A percentile compares a stretch with the other conserved stretches of the same genome.
These are phyloP conservation scores for Triadica sebifera DNA, from an alignment of 345 rosid genomes.

Conservation along the genomic window DNA sequence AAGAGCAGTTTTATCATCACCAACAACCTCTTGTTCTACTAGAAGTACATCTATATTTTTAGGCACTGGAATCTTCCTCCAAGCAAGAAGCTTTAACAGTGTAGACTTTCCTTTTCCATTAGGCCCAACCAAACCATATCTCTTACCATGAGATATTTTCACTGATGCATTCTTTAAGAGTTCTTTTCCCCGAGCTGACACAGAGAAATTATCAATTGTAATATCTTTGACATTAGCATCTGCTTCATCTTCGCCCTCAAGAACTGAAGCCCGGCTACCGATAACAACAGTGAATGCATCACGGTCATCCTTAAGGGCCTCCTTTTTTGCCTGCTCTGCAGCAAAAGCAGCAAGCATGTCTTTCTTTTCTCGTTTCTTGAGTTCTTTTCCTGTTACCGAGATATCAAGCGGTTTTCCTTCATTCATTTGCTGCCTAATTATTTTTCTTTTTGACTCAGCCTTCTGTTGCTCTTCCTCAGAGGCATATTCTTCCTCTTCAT, in stretches of 20 bases:
- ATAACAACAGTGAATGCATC: conserved; percentile 96
- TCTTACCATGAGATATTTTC: conserved; percentile 90
- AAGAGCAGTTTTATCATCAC: conserved; percentile 80
- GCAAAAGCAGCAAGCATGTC: conserved; percentile 56
- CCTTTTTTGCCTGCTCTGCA: conserved; percentile 57
- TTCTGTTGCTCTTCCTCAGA: conserved; percentile 51
- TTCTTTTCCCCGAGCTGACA: conserved; percentile 89
- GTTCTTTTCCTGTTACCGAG: conserved; percentile 63
- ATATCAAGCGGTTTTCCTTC: conserved; percentile 53
- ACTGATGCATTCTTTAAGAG: conserved; percentile 81
- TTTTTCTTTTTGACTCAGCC: conserved; percentile 26
- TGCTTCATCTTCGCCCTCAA: conserved; percentile 79
- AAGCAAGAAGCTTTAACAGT: conserved; percentile 83
- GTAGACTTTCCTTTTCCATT: conserved; percentile 99
- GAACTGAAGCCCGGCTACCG: conserved; percentile 79
- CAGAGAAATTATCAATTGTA: conserved; percentile 79
- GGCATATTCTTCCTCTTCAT: conserved; percentile 57
- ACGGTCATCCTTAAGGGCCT: conserved; percentile 85
- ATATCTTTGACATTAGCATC: conserved; percentile 94
- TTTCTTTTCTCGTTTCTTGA: conserved; percentile 80
- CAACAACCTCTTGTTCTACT: conserved; percentile 93
- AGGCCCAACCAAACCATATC: conserved; percentile 95
- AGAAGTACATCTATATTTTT: conserved; percentile 91
- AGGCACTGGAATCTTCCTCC: conserved; percentile 97
- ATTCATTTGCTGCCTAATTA: conserved; percentile 46